Conservation (phyloP, 2,329 filamentous ascomycete genomes). For the Knufia fluminis region DNA sequence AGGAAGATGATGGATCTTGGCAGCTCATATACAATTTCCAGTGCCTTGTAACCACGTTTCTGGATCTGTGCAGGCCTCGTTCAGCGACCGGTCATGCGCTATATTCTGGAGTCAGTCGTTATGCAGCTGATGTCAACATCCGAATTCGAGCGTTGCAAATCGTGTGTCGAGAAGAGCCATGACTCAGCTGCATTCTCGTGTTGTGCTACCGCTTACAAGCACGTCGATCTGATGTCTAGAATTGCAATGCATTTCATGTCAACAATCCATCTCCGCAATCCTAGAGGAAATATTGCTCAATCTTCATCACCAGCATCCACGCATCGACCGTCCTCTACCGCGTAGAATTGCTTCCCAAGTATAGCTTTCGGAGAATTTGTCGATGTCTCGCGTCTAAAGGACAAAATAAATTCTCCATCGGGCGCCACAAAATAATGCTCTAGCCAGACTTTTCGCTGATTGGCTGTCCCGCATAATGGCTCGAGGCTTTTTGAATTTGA, state of each 20-base stretch:
- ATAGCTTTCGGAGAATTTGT: neutral
- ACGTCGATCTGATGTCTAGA: too few relatives aligned
- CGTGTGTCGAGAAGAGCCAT: neutral
- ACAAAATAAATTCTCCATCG: neutral
- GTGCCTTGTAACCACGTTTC: neutral
- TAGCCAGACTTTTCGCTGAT: neutral
- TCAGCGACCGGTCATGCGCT: neutral
- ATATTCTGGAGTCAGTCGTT: neutral
- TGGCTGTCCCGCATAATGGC: neutral
- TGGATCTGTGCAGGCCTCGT: neutral
- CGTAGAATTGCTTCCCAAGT: neutral
- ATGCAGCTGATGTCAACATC: neutral
- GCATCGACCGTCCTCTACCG: too few relatives aligned
- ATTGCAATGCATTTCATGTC: neutral
- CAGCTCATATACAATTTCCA: too few relatives aligned
- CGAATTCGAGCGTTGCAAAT: neutral
- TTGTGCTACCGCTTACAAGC: neutral
- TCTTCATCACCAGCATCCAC: too few relatives aligned
- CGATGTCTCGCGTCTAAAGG: neutral
- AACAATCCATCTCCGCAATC: neutral
- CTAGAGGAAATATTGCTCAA: too few relatives aligned
- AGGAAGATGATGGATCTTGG: too few relatives aligned
- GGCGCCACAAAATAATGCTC: neutral
- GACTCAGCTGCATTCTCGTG: neutral
- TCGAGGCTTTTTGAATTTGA: neutral